phyloP scores from a whole-genome alignment of 1,139 yeast genomes.

The Candida buenavistaensis region DNA sequence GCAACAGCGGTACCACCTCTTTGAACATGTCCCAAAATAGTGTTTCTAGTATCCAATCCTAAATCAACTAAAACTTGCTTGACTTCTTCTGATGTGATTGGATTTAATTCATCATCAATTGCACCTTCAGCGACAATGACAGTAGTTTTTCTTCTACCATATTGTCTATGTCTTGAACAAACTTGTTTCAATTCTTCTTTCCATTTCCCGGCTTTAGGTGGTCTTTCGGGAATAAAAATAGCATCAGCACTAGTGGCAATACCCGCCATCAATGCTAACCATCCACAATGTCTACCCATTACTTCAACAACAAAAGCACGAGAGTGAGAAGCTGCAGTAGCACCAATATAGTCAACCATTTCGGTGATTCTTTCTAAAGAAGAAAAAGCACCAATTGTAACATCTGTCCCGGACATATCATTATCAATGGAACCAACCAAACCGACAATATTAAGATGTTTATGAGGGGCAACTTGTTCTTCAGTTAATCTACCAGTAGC shows the following conservation, averaged over 20 bases:
- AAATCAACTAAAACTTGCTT: constrained; percentile 76
- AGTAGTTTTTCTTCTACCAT: constrained; percentile 91
- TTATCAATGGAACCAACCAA: constrained; percentile 96
- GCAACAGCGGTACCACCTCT: constrained; percentile 99
- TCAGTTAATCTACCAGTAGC: constrained; percentile 52
- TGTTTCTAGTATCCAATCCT: constrained; percentile 91
- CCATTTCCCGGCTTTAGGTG: constrained; percentile 71
- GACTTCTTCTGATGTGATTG: constrained; percentile 78
- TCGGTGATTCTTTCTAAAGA: constrained; percentile 92
- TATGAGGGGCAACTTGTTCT: constrained; percentile 59
- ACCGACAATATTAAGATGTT: constrained; percentile 86
- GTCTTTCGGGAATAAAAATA: constrained; percentile 90
- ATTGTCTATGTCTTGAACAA: constrained; percentile 71
- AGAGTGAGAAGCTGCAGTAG: constrained; percentile 95
- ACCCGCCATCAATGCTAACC: constrained; percentile 97
- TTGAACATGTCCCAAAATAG: constrained; percentile 96
- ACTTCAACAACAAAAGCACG: constrained; percentile 98
- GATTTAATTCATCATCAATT: constrained; percentile 75
- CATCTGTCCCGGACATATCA: constrained; percentile 95
- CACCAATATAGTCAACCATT: constrained; percentile 92
- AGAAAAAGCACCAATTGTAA: constrained; percentile 94
- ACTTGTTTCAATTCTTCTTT: constrained; percentile 70
- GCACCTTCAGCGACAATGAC: constrained; percentile 99
- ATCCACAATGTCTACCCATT: constrained; percentile 99
- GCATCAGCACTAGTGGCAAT: constrained; percentile 94